Percentiles rank a stretch among this genome's conserved stretches.
These are phyloP conservation scores for Canariomyces notabilis DNA, from an alignment of 2,329 filamentous ascomycete species.

Conservation along the genomic window DNA sequence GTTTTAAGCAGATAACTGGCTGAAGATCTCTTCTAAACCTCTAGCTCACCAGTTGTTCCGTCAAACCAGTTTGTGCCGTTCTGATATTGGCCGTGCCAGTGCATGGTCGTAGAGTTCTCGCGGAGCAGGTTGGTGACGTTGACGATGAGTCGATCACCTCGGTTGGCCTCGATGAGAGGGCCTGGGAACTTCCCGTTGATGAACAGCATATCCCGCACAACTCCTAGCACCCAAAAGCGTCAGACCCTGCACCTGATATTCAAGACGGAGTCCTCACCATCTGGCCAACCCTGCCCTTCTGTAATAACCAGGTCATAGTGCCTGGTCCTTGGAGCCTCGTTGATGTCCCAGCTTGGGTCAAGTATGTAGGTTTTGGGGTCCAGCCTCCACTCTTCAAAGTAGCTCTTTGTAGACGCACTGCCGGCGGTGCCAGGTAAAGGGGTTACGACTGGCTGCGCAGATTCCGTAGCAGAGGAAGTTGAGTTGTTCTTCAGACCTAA, in stretches of 20 bases:
- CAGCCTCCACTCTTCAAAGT: slow-evolving; percentile 2
- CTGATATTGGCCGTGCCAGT: slow-evolving; percentile 60
- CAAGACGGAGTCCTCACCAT: background rate
- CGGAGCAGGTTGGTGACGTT: slow-evolving; percentile 13
- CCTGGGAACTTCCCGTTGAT: slow-evolving; percentile 17
- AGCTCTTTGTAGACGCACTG: too few relatives aligned
- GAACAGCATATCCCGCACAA: slow-evolving; percentile 9
- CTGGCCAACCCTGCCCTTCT: slow-evolving; percentile 1
- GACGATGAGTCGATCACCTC: slow-evolving; percentile 12
- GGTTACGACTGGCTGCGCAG: too few relatives aligned
- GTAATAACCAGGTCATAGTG: slow-evolving; percentile 5
- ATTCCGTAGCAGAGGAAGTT: too few relatives aligned
- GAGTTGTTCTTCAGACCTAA: too few relatives aligned
- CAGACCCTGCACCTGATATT: background rate
- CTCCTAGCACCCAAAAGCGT: too few relatives aligned
- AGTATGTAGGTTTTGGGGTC: background rate
- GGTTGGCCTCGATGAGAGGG: slow-evolving; percentile 16
- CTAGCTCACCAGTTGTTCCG: too few relatives aligned
- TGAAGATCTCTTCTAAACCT: too few relatives aligned
- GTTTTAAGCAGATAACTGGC: too few relatives aligned
- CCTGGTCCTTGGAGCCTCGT: slow-evolving; percentile 1
- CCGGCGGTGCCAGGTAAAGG: too few relatives aligned
- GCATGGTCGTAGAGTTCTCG: slow-evolving; percentile 51
- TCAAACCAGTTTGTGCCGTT: slow-evolving; percentile 50
- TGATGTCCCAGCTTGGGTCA: background rate